Conservation (phyloP, 192 early-diverging fungal genomes). For the Chytriomyces sp. region DNA sequence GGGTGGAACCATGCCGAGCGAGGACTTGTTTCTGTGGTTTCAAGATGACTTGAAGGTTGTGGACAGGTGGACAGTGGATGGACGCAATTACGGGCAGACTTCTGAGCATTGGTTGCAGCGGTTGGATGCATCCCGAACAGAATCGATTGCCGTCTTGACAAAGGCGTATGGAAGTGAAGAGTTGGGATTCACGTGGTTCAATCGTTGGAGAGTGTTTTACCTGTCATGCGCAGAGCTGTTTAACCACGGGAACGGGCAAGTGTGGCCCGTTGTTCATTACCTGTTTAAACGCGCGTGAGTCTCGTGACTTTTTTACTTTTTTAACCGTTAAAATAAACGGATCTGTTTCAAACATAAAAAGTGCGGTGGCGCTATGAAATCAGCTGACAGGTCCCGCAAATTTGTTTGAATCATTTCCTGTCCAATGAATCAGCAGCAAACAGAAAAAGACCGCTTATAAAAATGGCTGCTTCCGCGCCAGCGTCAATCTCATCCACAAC, state of each 20-base stretch:
- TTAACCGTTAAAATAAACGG: too few relatives aligned
- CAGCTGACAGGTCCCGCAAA: too few relatives aligned
- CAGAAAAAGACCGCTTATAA: too few relatives aligned
- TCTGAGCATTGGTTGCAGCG: slow-evolving; percentile 59
- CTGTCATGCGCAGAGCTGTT: slow-evolving; percentile 62
- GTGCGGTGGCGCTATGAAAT: too few relatives aligned
- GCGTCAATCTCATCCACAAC: too few relatives aligned
- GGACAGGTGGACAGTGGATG: slow-evolving; percentile 67
- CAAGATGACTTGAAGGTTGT: slow-evolving; percentile 59
- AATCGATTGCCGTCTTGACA: slow-evolving; percentile 48
- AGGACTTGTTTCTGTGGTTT: slow-evolving; percentile 66
- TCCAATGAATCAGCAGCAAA: too few relatives aligned
- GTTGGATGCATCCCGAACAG: slow-evolving; percentile 53
- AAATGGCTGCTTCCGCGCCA: too few relatives aligned
- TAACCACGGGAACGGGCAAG: slow-evolving; percentile 59
- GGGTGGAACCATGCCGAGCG: slow-evolving; percentile 58
- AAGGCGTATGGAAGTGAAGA: slow-evolving; percentile 53
- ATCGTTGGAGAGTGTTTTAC: slow-evolving; percentile 71
- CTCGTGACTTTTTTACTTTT: too few relatives aligned
- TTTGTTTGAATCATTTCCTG: too few relatives aligned
- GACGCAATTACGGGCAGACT: slow-evolving; percentile 63
- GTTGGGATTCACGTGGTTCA: slow-evolving; percentile 59
- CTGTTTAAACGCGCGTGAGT: slow-evolving; percentile 47
- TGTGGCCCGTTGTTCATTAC: slow-evolving; percentile 69
- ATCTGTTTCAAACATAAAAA: too few relatives aligned